A percentile compares a stretch with the other conserved stretches of the same genome.
Conservation (phyloP, 2,329 filamentous ascomycete genomes). For the Cercospora sp. region DNA sequence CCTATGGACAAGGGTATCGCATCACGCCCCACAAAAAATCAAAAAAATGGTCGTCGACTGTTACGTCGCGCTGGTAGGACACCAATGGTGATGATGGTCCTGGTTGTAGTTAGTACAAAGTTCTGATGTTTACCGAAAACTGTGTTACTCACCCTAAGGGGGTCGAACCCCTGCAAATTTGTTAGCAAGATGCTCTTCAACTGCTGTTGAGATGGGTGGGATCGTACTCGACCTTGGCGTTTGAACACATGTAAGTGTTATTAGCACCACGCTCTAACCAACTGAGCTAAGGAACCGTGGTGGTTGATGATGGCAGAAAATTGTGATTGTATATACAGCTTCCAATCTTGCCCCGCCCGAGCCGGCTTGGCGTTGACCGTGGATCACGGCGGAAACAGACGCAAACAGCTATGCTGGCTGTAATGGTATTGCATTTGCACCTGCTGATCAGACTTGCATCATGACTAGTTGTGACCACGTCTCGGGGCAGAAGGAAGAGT, state of each 20-base stretch:
- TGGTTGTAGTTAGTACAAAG: background rate
- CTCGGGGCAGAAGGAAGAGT: background rate
- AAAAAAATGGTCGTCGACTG: background rate
- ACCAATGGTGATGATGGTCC: background rate
- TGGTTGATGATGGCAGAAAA: background rate
- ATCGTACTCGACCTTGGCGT: conserved; percentile 1
- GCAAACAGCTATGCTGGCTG: background rate
- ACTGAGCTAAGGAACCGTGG: conserved; percentile 4
- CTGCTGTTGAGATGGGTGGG: background rate
- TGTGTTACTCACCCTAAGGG: background rate
- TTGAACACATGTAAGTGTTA: background rate
- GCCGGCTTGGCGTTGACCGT: background rate
- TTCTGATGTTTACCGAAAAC: too few species aligned
- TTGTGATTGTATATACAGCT: background rate
- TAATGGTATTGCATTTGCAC: background rate
- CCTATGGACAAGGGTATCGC: background rate
- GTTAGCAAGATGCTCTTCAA: background rate
- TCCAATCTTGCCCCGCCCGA: too few species aligned
- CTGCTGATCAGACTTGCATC: background rate
- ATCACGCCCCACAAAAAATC: background rate
- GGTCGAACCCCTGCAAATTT: background rate
- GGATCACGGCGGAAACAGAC: background rate
- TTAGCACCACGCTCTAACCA: conserved; percentile 10
- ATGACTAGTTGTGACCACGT: background rate
- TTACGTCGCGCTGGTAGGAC: background rate